These are phyloP conservation scores for Pyrus communis DNA, from an alignment of 306 rosid genomes.

Conservation along the genomic window DNA sequence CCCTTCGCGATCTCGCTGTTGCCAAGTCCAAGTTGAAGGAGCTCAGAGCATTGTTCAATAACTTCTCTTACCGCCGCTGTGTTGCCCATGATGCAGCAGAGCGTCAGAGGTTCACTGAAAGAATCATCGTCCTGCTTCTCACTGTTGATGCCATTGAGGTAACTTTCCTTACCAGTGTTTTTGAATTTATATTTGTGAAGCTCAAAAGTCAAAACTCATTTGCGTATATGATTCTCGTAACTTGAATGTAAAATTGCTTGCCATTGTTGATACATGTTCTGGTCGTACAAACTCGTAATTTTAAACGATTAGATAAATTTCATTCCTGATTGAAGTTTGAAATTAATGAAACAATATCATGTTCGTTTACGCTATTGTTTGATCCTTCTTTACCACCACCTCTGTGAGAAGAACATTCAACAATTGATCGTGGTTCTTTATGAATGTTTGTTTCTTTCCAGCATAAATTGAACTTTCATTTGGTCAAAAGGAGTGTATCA, in stretches of 20 bases:
- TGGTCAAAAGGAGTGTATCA: neutral
- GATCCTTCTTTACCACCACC: neutral
- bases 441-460: neutral
- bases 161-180: neutral
- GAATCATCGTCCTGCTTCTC: constrained; percentile 77
- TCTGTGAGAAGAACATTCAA: neutral
- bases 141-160: constrained; percentile 93
- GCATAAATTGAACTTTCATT: neutral
- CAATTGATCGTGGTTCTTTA: no score
- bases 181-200: neutral
- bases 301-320: neutral
- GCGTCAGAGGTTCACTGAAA: constrained; percentile 76
- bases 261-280: neutral
- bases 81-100: constrained; percentile 59
- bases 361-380: neutral
- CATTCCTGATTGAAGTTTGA: neutral
- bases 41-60: constrained; percentile 63
- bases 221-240: neutral
- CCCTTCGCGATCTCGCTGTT: constrained; percentile 70
- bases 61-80: constrained; percentile 53
- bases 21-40: constrained; percentile 85
- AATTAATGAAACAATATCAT: neutral
- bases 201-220: neutral
- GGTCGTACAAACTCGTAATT: neutral
- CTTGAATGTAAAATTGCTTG: neutral